A percentile compares a stretch with the other conserved stretches of the same genome.
Evolutionary conservation across 1,284 basidiomycete genomes (phyloP).

Genomic region (Trametes pubescens): DNA sequence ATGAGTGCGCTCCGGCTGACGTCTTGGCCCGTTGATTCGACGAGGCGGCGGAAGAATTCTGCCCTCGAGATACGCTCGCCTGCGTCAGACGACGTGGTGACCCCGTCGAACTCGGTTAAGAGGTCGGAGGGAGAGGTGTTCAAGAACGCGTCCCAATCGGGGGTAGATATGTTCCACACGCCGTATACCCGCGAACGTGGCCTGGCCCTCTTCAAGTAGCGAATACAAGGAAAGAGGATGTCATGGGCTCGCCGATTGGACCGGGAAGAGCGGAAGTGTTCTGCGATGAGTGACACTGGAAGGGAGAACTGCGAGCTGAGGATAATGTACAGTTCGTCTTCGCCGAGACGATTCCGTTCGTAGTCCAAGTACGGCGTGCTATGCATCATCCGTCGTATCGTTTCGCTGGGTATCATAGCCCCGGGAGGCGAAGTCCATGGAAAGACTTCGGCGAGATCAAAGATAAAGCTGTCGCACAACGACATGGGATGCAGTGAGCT

Average conservation of each 20-base stretch:
- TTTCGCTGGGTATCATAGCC: not conserved
- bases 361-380: not conserved
- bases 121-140: not conserved
- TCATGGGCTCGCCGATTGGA: not conserved
- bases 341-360: not conserved
- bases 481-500: not conserved
- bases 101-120: not conserved
- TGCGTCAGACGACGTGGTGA: not conserved
- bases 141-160: not conserved
- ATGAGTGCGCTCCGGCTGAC: conserved; percentile 56
- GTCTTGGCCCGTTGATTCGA: conserved; percentile 50
- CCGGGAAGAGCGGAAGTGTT: not conserved
- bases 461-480: not conserved
- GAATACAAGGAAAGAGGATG: not conserved
- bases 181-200: not conserved
- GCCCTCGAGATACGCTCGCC: not conserved
- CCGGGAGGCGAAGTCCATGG: not conserved
- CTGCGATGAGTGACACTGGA: not conserved
- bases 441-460: not conserved
- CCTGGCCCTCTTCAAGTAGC: not conserved
- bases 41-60: conserved; percentile 57
- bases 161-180: not conserved
- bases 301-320: not conserved
- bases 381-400: not conserved
- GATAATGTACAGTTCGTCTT: not conserved